Evolutionary conservation across 768 basidiomycete genomes (phyloP).

Genomic region (Agaricus subrufescens): DNA sequence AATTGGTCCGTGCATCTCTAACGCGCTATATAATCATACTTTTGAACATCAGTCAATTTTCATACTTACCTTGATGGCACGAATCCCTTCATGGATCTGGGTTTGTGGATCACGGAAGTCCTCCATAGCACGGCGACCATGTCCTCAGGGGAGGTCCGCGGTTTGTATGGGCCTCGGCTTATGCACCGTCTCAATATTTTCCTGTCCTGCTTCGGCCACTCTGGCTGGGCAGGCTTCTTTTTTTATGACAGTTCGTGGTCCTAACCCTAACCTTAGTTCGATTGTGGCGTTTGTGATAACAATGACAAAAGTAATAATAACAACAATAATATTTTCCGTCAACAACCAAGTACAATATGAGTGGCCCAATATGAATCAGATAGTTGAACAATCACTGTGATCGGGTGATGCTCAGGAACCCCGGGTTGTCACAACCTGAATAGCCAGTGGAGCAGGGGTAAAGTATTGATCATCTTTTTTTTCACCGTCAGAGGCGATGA

Average conservation of each 20-base stretch:
- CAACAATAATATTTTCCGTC: no score
- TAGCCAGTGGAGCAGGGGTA: no score
- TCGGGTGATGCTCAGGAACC: no score
- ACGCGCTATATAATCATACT: conserved; percentile 19
- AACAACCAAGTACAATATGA: no score
- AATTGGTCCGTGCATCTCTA: conserved; percentile 32
- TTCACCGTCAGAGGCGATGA: no score
- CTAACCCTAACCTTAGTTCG: conserved; percentile 48
- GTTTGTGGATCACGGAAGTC: conserved; percentile 50
- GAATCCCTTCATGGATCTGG: conserved; percentile 48
- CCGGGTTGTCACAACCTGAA: no score
- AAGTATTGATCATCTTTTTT: no score
- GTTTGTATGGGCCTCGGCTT: conserved; percentile 69
- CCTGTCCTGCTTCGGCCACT: conserved; percentile 67
- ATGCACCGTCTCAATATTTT: conserved; percentile 82
- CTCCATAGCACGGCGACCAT: conserved; percentile 72
- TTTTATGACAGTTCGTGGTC: conserved; percentile 19
- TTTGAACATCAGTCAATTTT: conserved; percentile 13
- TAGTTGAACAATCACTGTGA: no score
- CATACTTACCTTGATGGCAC: conserved; percentile 69
- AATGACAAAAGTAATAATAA: no score
- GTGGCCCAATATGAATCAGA: no score
- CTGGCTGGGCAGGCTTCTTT: conserved; percentile 51
- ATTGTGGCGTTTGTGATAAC: not conserved
- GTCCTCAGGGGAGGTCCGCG: conserved; percentile 55